Conservation (phyloP, 2,329 filamentous ascomycete genomes). For the Alternaria tenuissima region DNA sequence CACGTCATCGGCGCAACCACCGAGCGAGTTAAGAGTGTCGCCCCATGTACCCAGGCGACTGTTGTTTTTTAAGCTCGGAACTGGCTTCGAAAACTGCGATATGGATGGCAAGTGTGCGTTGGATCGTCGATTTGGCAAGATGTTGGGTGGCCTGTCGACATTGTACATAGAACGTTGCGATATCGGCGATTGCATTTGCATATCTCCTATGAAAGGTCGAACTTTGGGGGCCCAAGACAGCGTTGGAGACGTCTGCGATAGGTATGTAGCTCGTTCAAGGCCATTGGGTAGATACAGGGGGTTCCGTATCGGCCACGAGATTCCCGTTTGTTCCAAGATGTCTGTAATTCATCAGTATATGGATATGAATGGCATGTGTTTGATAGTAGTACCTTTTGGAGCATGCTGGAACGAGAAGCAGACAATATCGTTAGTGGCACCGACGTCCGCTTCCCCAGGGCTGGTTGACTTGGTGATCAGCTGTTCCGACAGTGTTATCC, state of each 20-base stretch:
- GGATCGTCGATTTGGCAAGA: conserved; percentile 26
- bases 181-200: conserved; percentile 19
- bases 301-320: conserved; percentile 75
- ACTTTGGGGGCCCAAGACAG: conserved; percentile 8
- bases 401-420: conserved; percentile 88
- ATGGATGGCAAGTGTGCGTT: conserved; percentile 27
- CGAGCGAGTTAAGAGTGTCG: conserved; percentile 16
- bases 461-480: conserved; percentile 59
- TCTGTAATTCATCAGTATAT: conserved; percentile 58
- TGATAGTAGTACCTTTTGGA: conserved; percentile 68
- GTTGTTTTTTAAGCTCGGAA: conserved; percentile 6
- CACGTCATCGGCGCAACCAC: conserved; percentile 25
- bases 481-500: conserved; percentile 74
- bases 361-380: not conserved
- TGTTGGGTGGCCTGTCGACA: conserved; percentile 20
- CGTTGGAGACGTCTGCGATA: conserved; percentile 5
- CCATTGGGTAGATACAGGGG: conserved; percentile 37
- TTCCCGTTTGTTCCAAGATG: conserved; percentile 74
- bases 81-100: conserved; percentile 25
- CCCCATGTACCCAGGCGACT: conserved; percentile 24
- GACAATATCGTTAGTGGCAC: conserved; percentile 75
- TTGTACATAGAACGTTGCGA: conserved; percentile 16
- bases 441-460: conserved; percentile 55
- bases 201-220: conserved; percentile 6
- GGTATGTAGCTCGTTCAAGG: conserved; percentile 6